These are phyloP conservation scores for Trichophyton equinum DNA, from an alignment of 2,329 filamentous ascomycete genomes.

Conservation along the genomic window DNA sequence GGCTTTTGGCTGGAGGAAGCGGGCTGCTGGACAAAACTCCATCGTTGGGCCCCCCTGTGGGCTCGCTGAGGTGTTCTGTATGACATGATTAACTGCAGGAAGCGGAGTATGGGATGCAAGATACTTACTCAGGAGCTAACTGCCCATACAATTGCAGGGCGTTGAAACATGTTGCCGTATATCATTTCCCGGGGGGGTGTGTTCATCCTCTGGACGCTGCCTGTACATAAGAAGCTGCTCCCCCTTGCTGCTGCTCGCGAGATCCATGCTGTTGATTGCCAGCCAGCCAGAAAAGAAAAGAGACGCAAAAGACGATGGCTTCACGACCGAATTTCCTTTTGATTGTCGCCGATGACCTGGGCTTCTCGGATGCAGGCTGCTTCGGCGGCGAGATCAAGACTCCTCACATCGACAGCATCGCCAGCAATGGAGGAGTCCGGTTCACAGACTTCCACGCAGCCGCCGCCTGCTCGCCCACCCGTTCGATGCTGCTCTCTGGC, in stretches of 20 bases:
- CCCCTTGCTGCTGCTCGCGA: no score
- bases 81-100: not conserved
- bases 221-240: no score
- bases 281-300: no score
- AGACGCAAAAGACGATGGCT: not conserved
- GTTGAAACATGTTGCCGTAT: not conserved
- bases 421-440: conserved; percentile 40
- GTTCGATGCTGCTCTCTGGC: conserved; percentile 55
- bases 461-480: conserved; percentile 51
- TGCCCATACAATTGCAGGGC: not conserved
- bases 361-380: conserved; percentile 47
- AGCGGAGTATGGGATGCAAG: not conserved
- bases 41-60: no score
- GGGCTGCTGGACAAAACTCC: no score
- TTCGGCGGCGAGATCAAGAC: conserved; percentile 51
- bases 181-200: not conserved
- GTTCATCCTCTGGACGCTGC: not conserved
- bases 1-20: no score
- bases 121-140: not conserved
- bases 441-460: conserved; percentile 55
- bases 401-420: conserved; percentile 45
- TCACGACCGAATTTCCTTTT: conserved; percentile 45
- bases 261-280: no score
- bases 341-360: conserved; percentile 47
- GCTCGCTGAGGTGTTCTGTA: no score